Base-by-base conservation (phyloP, 768 basidiomycete genomes). In the Lactifluus rugatus region DNA sequence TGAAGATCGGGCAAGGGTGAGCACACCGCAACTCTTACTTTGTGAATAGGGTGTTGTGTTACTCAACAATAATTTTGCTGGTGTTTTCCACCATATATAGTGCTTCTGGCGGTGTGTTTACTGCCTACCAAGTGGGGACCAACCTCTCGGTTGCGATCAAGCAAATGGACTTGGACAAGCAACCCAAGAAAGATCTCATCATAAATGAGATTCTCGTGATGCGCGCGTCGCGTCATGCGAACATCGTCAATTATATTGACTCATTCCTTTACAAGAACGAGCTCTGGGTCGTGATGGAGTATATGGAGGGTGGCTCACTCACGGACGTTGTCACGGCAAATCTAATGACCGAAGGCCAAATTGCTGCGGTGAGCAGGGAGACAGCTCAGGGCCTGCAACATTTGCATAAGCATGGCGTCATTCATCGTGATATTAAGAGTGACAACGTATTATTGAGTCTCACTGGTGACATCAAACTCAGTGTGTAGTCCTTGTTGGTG, bases 151-250 rank as follows among this genome's bases (percentile, higher is more conserved):
- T 98, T 34, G 96, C 96, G 42, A 99, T 99, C 81, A 99, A 99
- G 73, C 95, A 98, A 73, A 99, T 98, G 96, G 96, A 99, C 77
- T 80, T 99, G 31, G 94, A 98, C 73, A 96, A 98, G 75, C 96
- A 98, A 68, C 96, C 96, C 42, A 98, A 98, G 80, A 97, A 98
- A 73, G 95, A 98, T 69, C 79, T 99, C 50, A 98, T 99, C 76
- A 98, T 99, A 76, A 98, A 99, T 73, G 96, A 99, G 73, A 98
- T 98, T 64, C 83, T 99, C 63, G 96, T 98, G 68, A 98, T 99
- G 96, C 89, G 94, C 23, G 85, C 92, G 23, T 90, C 89, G 17
- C 81, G 90, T 36, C 94, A 97, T 70, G 93, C 93, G n/a, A 99
- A 99, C 70, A 97, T 98, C 65, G 95, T 99, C 75, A 97, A 99